Conservation (phyloP, 441 rosid species). For the Pelargonium citronellum region DNA sequence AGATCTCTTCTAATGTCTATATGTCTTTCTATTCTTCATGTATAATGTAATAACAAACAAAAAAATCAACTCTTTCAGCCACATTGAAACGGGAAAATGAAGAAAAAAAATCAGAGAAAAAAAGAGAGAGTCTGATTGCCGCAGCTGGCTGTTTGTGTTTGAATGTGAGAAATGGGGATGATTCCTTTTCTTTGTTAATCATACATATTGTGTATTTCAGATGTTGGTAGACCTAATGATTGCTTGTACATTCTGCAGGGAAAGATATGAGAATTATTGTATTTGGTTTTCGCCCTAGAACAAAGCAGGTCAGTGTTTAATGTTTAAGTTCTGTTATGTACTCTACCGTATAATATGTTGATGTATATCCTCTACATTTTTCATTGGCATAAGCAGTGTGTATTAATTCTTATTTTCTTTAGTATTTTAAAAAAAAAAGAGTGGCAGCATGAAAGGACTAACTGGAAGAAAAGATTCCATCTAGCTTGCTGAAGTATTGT, state of each 20-base stretch:
- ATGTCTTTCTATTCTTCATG: background rate
- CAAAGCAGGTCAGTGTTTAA: slow-evolving; percentile 57
- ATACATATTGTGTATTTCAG: background rate
- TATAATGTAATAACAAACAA: background rate
- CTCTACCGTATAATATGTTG: background rate
- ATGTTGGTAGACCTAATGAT: slow-evolving; percentile 3
- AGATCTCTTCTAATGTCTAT: too few relatives aligned
- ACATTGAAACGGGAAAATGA: background rate
- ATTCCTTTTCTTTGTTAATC: background rate
- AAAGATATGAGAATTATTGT: slow-evolving; percentile 96
- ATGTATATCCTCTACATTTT: background rate
- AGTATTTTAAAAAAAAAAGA: background rate
- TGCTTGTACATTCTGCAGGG: slow-evolving; percentile 43
- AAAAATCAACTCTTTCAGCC: background rate
- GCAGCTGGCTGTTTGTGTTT: background rate
- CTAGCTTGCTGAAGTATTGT: background rate
- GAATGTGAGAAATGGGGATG: background rate
- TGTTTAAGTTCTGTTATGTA: slow-evolving; percentile 2
- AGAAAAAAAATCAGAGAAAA: background rate
- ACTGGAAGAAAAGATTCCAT: background rate
- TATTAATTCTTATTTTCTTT: background rate
- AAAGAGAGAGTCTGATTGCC: background rate
- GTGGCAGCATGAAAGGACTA: background rate
- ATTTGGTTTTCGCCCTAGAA: slow-evolving; percentile 84
- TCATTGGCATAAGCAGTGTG: background rate